These are phyloP conservation scores for Corylus heterophylla DNA, from an alignment of 306 rosid species.

Conservation along the genomic window DNA sequence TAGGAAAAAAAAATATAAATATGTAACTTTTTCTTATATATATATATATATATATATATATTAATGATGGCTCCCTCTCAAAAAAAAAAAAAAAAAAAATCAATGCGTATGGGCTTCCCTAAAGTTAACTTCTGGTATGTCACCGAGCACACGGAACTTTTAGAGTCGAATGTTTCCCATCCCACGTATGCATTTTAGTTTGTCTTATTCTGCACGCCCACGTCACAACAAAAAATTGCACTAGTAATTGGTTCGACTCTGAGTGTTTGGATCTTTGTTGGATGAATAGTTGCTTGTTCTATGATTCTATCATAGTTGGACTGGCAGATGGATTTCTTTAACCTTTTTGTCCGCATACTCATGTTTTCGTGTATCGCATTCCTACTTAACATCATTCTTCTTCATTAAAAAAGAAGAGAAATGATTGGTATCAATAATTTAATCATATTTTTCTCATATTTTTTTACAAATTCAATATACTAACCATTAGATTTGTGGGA, in stretches of 20 bases:
- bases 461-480: too few relatives aligned
- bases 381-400: neutral
- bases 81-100: too few relatives aligned
- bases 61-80: too few relatives aligned
- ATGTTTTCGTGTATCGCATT: neutral
- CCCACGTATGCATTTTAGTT: neutral
- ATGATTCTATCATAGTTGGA: neutral
- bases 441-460: too few relatives aligned
- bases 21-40: too few relatives aligned
- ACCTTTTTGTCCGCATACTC: neutral
- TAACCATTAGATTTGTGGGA: too few relatives aligned
- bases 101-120: too few relatives aligned
- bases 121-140: too few relatives aligned
- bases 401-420: neutral
- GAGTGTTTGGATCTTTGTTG: neutral
- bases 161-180: neutral
- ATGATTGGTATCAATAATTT: too few relatives aligned
- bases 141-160: neutral
- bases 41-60: too few relatives aligned
- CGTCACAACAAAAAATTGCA: neutral
- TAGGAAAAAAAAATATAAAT: too few relatives aligned
- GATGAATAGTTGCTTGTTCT: neutral
- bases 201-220: neutral
- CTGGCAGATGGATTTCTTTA: neutral
- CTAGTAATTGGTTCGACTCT: neutral